Conservation (phyloP, 768 basidiomycete genomes). For the Tricholoma sp. region DNA sequence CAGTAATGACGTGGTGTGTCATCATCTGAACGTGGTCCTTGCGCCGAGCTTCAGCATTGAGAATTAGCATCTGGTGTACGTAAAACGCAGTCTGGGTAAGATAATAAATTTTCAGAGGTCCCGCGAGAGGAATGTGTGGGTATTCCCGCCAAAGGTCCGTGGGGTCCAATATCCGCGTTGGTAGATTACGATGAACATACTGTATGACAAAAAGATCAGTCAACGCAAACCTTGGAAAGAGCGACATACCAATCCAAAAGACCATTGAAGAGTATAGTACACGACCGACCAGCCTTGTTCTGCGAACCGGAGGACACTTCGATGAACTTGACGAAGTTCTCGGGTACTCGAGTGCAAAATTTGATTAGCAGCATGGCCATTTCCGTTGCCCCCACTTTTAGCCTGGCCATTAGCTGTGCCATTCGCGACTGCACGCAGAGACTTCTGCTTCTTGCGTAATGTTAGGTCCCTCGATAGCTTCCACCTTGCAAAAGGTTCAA, state of each 20-base stretch:
- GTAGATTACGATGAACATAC: slow-evolving; percentile 77
- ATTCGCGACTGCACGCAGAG: slow-evolving; percentile 14
- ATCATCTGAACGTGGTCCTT: slow-evolving; percentile 98
- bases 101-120: slow-evolving; percentile 85
- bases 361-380: slow-evolving; percentile 15
- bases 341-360: slow-evolving; percentile 24
- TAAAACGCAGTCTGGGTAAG: slow-evolving; percentile 85
- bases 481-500: slow-evolving; percentile 79
- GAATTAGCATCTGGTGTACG: slow-evolving; percentile 83
- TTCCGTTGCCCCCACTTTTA: slow-evolving; percentile 31
- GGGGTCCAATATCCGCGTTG: slow-evolving; percentile 60
- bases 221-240: slow-evolving; percentile 7
- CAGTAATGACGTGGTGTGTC: slow-evolving; percentile 89
- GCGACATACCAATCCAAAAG: slow-evolving; percentile 74
- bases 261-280: slow-evolving; percentile 76
- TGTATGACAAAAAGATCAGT: slow-evolving; percentile 26
- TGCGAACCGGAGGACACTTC: slow-evolving; percentile 80
- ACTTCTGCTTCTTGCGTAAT: slow-evolving; percentile 17
- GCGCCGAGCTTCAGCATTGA: slow-evolving; percentile 88
- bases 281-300: slow-evolving; percentile 92
- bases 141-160: slow-evolving; percentile 71
- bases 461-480: slow-evolving; percentile 57
- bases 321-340: slow-evolving; percentile 57
- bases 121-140: slow-evolving; percentile 79
- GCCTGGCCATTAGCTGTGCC: slow-evolving; percentile 25